Base-by-base conservation (phyloP, 768 basidiomycete species). In the Trametes cingulata region DNA sequence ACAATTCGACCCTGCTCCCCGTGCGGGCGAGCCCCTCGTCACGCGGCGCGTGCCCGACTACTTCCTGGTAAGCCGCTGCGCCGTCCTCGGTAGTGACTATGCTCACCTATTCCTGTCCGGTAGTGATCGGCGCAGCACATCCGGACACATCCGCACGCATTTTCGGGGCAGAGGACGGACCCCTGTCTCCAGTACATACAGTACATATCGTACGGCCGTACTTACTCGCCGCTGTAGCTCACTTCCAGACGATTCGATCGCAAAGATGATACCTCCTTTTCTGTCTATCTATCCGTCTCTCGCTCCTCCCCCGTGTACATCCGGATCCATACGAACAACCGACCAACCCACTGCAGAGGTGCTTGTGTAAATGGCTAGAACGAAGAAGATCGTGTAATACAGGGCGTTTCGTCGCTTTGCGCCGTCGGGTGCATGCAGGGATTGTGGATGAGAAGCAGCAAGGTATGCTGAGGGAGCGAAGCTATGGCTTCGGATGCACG, bases 1-100 rank as follows among this genome's bases (percentile, higher is more conserved):
- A 77, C 97, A 99, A 86, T 99, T 98, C 76, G 97, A 99, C 78
- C 97, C 97, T 71, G 97, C 97, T 67, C 97, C 97, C 69, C 84
- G 97, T 74, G 95, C 96, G 71, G 97, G 97, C 68, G 97, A 99
- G 75, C 97, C 97, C 49, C 87, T 98, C 61, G 97, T 99, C 65
- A 95, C 95, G 72, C 85, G 92, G 76, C 90, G 92, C 75, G 92
- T 93, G 76, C 92, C 92, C 71, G 92, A 94, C 77, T 94, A 94
- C 77, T 94, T 94, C 85, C 83, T 94, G 72, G 91, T 93, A 71
- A 70, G 87, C 79, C n/a, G n/a, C n/a, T n/a, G 29, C 29, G 10
- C 14, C 12, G 9, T 27, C 14, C 14, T 33, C 24, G 10, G 20
- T 22, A 24, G 7, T 10, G 7, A 15, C 19, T 6, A 9, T 12